Evolutionary conservation across 2,329 filamentous ascomycete species (phyloP).

Genomic region (Diaporthe sp.): DNA sequence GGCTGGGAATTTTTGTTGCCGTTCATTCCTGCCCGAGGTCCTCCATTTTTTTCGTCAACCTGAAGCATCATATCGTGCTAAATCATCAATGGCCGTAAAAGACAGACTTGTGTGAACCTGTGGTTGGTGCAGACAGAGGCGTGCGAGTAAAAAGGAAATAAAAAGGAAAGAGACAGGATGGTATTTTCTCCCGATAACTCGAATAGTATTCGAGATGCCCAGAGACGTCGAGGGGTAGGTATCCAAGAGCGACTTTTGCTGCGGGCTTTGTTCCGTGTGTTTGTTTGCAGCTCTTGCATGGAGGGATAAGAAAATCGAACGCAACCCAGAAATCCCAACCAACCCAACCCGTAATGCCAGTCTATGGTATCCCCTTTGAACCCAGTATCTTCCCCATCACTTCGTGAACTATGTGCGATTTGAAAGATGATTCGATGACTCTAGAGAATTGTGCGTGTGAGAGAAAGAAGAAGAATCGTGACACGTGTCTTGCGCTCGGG

Average conservation of each 20-base stretch:
- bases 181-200: not conserved
- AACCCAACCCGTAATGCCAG: conserved; percentile 20
- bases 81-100: conserved; percentile 34
- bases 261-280: not conserved
- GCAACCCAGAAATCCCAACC: conserved; percentile 3
- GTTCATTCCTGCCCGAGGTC: not conserved
- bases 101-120: conserved; percentile 30
- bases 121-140: not conserved
- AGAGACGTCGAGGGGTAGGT: not conserved
- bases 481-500: not conserved
- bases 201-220: not conserved
- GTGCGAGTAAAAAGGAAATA: not conserved
- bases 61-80: conserved; percentile 35
- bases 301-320: conserved; percentile 1
- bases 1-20: not conserved
- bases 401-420: conserved; percentile 32
- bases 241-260: not conserved
- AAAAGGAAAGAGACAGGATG: not conserved
- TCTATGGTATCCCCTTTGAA: conserved; percentile 30
- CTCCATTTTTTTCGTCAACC: conserved; percentile 34
- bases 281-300: conserved; percentile 17
- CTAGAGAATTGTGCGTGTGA: conserved; percentile 18
- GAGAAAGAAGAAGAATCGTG: conserved; percentile 17
- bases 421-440: conserved; percentile 29
- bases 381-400: conserved; percentile 24